phyloP scores from a whole-genome alignment of 495 filamentous ascomycete species.

The Podospora comata region DNA sequence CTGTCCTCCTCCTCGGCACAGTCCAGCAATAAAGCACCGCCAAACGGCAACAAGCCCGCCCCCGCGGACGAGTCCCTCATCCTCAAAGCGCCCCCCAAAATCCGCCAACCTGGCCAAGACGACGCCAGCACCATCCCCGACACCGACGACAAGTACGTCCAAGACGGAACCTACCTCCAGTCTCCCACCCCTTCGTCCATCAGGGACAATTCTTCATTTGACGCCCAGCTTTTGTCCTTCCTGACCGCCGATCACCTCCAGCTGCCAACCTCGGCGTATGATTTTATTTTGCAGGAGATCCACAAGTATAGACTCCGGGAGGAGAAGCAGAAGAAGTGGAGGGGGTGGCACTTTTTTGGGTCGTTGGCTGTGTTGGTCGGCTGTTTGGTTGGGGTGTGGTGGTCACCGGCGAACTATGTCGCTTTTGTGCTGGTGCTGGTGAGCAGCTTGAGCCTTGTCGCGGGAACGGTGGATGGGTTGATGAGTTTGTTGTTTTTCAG shows the following conservation, averaged over 20 bases:
- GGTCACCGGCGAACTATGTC: conserved; percentile 68
- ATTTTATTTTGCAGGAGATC: conserved; percentile 67
- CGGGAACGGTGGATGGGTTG: conserved; percentile 76
- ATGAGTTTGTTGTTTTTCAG: conserved; percentile 84
- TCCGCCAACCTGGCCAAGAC: conserved; percentile 13
- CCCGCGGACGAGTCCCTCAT: background rate
- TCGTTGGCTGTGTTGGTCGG: conserved; percentile 62
- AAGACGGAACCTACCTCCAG: conserved; percentile 21
- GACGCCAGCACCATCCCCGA: conserved; percentile 8
- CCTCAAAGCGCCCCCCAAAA: conserved; percentile 23
- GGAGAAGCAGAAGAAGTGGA: conserved; percentile 62
- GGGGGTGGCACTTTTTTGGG: conserved; percentile 67
- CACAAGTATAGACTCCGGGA: conserved; percentile 65
- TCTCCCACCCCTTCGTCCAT: conserved; percentile 6
- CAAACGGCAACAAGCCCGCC: background rate
- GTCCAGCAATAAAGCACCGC: background rate
- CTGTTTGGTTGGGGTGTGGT: conserved; percentile 82
- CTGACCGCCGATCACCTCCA: conserved; percentile 12
- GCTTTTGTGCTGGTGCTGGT: conserved; percentile 78
- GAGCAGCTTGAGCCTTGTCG: conserved; percentile 68
- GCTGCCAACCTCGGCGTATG: conserved; percentile 55
- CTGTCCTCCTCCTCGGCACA: conserved; percentile 3
- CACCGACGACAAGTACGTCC: conserved; percentile 26
- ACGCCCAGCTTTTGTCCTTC: conserved; percentile 29
- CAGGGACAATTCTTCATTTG: conserved; percentile 22